Evolutionary conservation across 331 rosid species (phyloP).

Genomic region (Spiraea crenata): DNA sequence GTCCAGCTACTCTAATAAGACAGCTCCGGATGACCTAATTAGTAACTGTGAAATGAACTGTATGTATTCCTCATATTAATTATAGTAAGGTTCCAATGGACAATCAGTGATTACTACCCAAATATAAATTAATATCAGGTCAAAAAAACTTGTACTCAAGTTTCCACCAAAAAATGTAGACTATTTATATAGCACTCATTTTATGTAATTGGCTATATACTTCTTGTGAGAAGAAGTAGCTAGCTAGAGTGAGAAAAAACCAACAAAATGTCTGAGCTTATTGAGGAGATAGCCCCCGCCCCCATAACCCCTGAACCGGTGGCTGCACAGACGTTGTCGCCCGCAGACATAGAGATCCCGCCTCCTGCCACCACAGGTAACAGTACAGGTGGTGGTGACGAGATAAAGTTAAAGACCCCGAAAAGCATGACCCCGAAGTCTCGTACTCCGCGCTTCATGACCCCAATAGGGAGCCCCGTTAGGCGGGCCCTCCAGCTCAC

Average conservation of each 20-base stretch:
- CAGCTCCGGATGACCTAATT: background rate
- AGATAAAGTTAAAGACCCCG: constrained; percentile 12
- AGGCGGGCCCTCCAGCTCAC: constrained; percentile 33
- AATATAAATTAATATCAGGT: background rate
- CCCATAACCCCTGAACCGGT: background rate
- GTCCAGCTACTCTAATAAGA: background rate
- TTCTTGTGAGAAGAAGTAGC: background rate
- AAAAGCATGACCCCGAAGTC: background rate
- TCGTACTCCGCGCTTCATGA: constrained; percentile 29
- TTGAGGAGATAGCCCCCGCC: constrained; percentile 1
- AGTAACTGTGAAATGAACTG: background rate
- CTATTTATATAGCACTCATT: background rate
- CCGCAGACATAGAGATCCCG: background rate
- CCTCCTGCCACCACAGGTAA: background rate
- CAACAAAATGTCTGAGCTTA: background rate
- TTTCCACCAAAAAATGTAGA: background rate
- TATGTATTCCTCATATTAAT: background rate
- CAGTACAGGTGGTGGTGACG: constrained; percentile 5
- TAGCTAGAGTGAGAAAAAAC: background rate
- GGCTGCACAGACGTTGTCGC: no score
- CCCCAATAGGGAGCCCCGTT: constrained; percentile 35
- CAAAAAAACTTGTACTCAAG: constrained; percentile 6
- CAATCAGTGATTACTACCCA: constrained; percentile 1
- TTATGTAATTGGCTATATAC: background rate
- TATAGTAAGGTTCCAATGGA: background rate